Evolutionary conservation across 768 basidiomycete species (phyloP).

Genomic region (Mycena pura): DNA sequence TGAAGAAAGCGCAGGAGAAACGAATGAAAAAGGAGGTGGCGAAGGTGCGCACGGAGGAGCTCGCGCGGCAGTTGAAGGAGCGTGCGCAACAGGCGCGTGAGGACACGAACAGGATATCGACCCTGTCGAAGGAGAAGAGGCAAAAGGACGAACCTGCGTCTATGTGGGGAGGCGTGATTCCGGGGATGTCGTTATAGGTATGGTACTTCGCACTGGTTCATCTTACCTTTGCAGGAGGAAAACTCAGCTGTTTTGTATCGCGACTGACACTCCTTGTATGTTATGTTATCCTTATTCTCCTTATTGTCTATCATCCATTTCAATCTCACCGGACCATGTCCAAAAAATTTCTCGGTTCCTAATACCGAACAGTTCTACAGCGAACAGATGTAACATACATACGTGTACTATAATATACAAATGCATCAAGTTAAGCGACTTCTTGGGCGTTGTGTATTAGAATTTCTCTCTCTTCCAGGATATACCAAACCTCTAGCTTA

Average conservation of each 20-base stretch:
- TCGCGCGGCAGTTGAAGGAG: conserved; percentile 54
- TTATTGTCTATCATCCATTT: neutral
- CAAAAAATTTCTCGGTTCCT: no score
- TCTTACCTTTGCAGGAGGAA: no score
- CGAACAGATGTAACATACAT: no score
- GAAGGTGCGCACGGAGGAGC: conserved; percentile 47
- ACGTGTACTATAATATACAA: neutral
- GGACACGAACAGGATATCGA: conserved; percentile 38
- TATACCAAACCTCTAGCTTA: conserved; percentile 73
- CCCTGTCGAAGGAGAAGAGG: conserved; percentile 22
- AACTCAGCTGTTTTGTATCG: neutral
- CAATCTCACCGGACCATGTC: no score
- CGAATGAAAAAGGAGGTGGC: conserved; percentile 44
- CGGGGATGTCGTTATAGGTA: conserved; percentile 7
- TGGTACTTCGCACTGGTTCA: no score
- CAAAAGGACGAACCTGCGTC: conserved; percentile 17
- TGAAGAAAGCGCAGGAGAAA: conserved; percentile 51
- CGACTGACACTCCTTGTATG: neutral
- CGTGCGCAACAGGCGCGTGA: conserved; percentile 40
- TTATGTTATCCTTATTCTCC: neutral
- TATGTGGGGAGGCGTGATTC: conserved; percentile 32
- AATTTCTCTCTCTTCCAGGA: conserved; percentile 69
- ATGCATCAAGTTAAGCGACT: neutral
- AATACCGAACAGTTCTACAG: no score
- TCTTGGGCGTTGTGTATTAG: conserved; percentile 48